Evolutionary conservation across 1,139 yeast genomes (phyloP).

Genomic region (Yamadazyma conglobata): DNA sequence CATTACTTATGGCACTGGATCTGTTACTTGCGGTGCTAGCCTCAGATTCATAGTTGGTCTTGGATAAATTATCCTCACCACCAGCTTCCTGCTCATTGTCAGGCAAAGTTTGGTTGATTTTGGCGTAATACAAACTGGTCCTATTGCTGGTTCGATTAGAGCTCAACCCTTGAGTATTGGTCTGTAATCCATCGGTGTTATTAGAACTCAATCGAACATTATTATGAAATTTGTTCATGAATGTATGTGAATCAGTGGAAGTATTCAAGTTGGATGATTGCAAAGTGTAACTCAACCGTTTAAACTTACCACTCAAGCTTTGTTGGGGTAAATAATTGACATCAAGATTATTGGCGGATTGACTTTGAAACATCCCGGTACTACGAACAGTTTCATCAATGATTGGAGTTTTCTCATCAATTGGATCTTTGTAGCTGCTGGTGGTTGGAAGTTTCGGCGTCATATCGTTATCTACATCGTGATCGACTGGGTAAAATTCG

Average conservation of each 20-base stretch:
- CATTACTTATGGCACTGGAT: constrained; percentile 21
- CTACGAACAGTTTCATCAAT: constrained; percentile 17
- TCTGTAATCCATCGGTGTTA: constrained; percentile 6
- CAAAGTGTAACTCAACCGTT: constrained; percentile 38
- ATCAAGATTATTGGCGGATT: constrained; percentile 7
- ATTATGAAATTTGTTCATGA: constrained; percentile 42
- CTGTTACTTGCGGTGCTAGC: constrained; percentile 26
- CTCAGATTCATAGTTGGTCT: constrained; percentile 16
- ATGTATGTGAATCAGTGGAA: constrained; percentile 40
- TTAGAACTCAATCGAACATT: constrained; percentile 20
- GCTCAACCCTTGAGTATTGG: no score
- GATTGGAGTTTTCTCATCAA: constrained; percentile 32
- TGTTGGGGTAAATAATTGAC: constrained; percentile 31
- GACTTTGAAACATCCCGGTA: constrained; percentile 6
- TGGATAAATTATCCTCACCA: constrained; percentile 9
- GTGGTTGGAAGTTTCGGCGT: constrained; percentile 26
- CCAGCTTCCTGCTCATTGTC: constrained; percentile 13
- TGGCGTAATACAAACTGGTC: constrained; percentile 34
- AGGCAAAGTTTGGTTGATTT: constrained; percentile 18
- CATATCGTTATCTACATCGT: constrained; percentile 23
- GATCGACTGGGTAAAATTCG: neutral
- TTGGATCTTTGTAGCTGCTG: constrained; percentile 12
- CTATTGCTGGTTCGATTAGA: constrained; percentile 11
- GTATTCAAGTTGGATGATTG: constrained; percentile 27
- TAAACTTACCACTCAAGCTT: constrained; percentile 35